Evolutionary conservation across 2,329 filamentous ascomycete species (phyloP).

Genomic region (Epichloe coenophiala): DNA sequence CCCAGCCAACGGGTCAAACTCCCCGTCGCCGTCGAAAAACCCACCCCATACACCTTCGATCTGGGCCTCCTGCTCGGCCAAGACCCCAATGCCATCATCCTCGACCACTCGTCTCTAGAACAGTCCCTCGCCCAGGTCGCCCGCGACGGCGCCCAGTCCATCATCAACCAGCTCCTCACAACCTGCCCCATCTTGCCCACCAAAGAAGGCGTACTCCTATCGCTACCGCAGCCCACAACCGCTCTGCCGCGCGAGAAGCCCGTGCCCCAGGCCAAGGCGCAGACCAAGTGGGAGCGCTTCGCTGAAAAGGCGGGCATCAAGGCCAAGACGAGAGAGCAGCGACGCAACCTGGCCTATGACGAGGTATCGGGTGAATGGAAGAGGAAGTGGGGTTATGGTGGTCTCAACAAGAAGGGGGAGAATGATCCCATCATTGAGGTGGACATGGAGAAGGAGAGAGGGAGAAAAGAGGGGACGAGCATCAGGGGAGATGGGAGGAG

Average conservation of each 20-base stretch:
- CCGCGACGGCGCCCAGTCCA: conserved; percentile 78
- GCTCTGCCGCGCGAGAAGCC: conserved; percentile 83
- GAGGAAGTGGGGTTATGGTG: conserved; percentile 90
- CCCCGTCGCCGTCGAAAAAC: conserved; percentile 59
- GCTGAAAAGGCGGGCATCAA: conserved; percentile 95
- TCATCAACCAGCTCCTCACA: conserved; percentile 88
- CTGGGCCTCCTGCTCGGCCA: conserved; percentile 75
- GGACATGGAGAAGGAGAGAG: conserved; percentile 57
- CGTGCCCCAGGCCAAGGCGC: conserved; percentile 64
- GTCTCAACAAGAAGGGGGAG: conserved; percentile 72
- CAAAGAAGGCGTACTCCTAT: conserved; percentile 58
- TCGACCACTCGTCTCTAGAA: conserved; percentile 44
- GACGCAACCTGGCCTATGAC: conserved; percentile 66
- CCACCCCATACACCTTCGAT: conserved; percentile 85
- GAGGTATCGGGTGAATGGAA: conserved; percentile 79
- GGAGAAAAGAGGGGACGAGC: conserved; percentile 47
- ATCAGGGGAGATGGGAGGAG: conserved; percentile 48
- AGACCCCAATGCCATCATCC: conserved; percentile 70
- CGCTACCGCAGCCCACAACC: conserved; percentile 58
- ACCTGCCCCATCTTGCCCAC: conserved; percentile 69
- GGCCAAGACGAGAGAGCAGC: conserved; percentile 67
- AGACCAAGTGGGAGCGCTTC: conserved; percentile 92
- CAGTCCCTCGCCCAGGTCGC: conserved; percentile 60
- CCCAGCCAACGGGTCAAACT: conserved; percentile 32
- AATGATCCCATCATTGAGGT: conserved; percentile 88